Base-by-base conservation (phyloP, 208 protist species). In the Leishmania tropica region DNA sequence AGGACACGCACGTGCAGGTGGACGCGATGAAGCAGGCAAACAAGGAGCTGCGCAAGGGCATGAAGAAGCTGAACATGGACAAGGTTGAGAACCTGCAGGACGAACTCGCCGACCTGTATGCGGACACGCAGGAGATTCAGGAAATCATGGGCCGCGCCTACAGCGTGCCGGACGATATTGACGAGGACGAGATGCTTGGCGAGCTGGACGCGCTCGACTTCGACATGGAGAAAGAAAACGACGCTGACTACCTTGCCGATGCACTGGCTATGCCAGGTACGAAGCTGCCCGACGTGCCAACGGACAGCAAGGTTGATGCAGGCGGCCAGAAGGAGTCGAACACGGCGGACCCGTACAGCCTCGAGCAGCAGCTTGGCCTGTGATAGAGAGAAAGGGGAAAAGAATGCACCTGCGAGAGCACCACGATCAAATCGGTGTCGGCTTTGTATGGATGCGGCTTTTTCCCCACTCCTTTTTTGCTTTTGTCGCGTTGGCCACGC, bases 91-190 rank as follows among this genome's bases (percentile, higher is more conserved):
- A 89, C 40, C 77, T 99, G 83, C 94, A 98, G 84, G 95, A 97
- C 64, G 96, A 98, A 64, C 88, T 98, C n/a, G 85, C 88, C 42
- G 95, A 98, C 58, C 81, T 97, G 11, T 98, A 98, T 86, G 88
- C 95, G 79, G 95, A 98, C 81, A 93, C 92, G 37, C 92, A 98
- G 83, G 94, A 98, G 87, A 96, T 98, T 31, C 96, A 98, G 84
- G 94, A 98, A 79, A 95, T 98, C 48, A 95, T 98, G 89, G 95
- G 95, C 47, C 94, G 95, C 74, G 81, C 90, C 56, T 98, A 98
- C 85, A 92, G 96, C 47, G 92, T 97, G 21, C 94, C 94, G 45
- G 96, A 98, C 60, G 91, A 98, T 80, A 94, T 98, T 70, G 96
- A 98, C 83, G 96, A 98, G 81, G 93, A 97, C 78, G 96, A 98